A percentile compares a stretch with the other conserved stretches of the same genome.
Evolutionary conservation across 306 rosid genomes (phyloP).

Genomic region (Quercus berberidifolia): DNA sequence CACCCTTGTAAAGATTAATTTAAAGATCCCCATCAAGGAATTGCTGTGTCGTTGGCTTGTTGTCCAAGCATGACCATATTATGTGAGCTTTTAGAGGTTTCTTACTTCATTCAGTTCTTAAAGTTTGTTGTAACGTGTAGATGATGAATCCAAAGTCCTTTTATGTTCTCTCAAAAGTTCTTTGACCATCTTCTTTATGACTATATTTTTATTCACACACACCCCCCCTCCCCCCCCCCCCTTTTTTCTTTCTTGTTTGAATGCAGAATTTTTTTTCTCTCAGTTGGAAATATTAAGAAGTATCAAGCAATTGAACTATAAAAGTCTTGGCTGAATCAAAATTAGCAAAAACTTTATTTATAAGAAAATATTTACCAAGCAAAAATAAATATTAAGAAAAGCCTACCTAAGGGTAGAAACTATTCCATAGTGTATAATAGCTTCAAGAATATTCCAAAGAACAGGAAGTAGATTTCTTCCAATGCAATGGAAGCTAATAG

Average conservation of each 20-base stretch:
- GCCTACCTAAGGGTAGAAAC: too few relatives aligned
- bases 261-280: background rate
- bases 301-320: too few relatives aligned
- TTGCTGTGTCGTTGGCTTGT: background rate
- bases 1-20: background rate
- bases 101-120: background rate
- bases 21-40: background rate
- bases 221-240: too few relatives aligned
- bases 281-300: background rate
- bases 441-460: too few relatives aligned
- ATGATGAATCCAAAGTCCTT: background rate
- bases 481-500: too few relatives aligned
- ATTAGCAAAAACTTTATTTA: too few relatives aligned
- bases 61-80: background rate
- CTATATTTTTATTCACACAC: background rate
- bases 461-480: too few relatives aligned
- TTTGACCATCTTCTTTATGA: background rate
- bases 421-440: too few relatives aligned
- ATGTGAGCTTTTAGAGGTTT: background rate
- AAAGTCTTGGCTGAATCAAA: too few relatives aligned
- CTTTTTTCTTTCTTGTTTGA: background rate
- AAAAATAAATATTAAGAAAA: too few relatives aligned
- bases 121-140: background rate
- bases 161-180: background rate
- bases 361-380: too few relatives aligned